phyloP scores from a whole-genome alignment of 2,329 filamentous ascomycete genomes.

The Phaeoacremonium minimum region DNA sequence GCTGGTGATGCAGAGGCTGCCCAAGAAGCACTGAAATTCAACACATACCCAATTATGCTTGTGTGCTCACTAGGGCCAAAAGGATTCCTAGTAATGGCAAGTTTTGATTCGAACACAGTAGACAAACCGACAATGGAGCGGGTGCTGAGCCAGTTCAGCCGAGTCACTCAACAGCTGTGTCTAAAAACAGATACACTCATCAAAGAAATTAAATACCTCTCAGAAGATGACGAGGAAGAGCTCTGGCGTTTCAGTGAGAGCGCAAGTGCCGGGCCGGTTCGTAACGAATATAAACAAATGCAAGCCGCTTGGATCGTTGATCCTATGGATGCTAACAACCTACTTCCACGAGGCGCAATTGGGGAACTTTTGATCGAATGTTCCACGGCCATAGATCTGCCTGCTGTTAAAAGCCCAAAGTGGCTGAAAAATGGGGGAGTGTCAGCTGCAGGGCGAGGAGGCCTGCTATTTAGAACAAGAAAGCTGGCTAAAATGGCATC shows the following conservation, averaged over 20 bases:
- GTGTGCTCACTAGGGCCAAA: constrained; percentile 56
- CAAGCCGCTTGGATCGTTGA: constrained; percentile 43
- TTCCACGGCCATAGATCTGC: constrained; percentile 15
- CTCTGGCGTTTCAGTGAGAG: constrained; percentile 19
- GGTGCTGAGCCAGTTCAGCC: constrained; percentile 46
- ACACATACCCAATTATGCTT: constrained; percentile 60
- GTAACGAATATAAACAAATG: no score
- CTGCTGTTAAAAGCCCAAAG: constrained; percentile 17
- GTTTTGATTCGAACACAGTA: constrained; percentile 61
- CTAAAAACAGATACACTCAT: constrained; percentile 25
- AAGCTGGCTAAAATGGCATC: constrained; percentile 32
- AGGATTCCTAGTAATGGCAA: constrained; percentile 56
- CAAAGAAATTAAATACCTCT: constrained; percentile 26
- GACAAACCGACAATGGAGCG: constrained; percentile 45
- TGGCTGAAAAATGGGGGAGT: constrained; percentile 16
- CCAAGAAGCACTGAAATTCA: constrained; percentile 55
- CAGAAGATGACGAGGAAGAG: constrained; percentile 25
- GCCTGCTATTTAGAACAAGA: constrained; percentile 32
- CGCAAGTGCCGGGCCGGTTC: no score
- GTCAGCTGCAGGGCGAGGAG: constrained; percentile 9
- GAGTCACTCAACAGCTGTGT: constrained; percentile 45
- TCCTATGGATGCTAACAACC: constrained; percentile 22
- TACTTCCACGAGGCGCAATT: constrained; percentile 33
- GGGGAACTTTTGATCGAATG: constrained; percentile 39
- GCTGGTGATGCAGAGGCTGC: constrained; percentile 52